phyloP scores from a whole-genome alignment of 2,329 filamentous ascomycete genomes.

The Fusarium penzigii region DNA sequence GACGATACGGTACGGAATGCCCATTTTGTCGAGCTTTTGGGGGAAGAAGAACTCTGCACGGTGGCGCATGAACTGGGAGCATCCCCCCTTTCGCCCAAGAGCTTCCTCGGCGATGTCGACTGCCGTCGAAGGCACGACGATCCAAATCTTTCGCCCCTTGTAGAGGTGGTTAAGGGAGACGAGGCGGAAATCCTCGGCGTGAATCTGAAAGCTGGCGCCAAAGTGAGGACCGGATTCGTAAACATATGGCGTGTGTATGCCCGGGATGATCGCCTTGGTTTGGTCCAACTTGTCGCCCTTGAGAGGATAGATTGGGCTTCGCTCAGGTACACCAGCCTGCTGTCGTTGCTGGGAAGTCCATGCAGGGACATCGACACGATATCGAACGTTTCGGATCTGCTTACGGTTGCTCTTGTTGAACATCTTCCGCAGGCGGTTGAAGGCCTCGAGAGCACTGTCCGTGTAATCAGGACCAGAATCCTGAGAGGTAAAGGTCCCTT shows the following conservation, averaged over 20 bases:
- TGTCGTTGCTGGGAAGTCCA: conserved; percentile 38
- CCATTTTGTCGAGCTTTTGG: conserved; percentile 40
- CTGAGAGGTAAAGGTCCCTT: conserved; percentile 34
- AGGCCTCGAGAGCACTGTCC: conserved; percentile 27
- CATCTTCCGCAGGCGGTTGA: conserved; percentile 37
- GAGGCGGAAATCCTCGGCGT: conserved; percentile 42
- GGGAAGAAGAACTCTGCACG: conserved; percentile 44
- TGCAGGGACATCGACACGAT: conserved; percentile 41
- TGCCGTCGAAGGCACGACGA: conserved; percentile 39
- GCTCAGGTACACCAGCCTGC: conserved; percentile 38
- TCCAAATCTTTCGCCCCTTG: conserved; percentile 43
- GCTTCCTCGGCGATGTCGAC: conserved; percentile 37
- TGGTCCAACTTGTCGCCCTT: conserved; percentile 39
- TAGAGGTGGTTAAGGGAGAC: conserved; percentile 42
- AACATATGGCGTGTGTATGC: conserved; percentile 43
- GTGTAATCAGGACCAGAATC: conserved; percentile 25
- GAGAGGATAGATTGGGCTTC: conserved; percentile 40
- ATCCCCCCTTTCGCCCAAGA: conserved; percentile 34
- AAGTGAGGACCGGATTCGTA: conserved; percentile 42
- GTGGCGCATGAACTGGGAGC: conserved; percentile 44
- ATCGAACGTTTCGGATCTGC: conserved; percentile 40
- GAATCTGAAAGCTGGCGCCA: conserved; percentile 42
- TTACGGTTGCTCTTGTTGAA: conserved; percentile 38
- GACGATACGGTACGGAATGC: conserved; percentile 39
- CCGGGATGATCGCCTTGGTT: conserved; percentile 41